Conservation (phyloP, 768 basidiomycete species). For the Trametes punicea region DNA sequence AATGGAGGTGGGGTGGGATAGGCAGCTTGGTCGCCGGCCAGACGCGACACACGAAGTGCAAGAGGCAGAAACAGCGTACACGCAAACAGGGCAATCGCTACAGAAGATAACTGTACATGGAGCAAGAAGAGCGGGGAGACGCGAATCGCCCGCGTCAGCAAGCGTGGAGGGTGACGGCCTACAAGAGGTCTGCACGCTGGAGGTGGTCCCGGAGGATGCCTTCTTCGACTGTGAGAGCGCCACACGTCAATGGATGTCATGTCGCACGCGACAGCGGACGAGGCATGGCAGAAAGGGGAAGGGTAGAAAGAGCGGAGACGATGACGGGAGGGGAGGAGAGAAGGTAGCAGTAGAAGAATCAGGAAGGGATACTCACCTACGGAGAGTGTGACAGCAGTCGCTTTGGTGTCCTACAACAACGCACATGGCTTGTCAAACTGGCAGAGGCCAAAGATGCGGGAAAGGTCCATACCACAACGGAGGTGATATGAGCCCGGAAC, state of each 20-base stretch:
- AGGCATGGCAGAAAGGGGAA: neutral
- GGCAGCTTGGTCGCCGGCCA: neutral
- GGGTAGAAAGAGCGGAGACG: slow-evolving; percentile 4
- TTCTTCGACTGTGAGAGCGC: slow-evolving; percentile 52
- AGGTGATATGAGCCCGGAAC: slow-evolving; percentile 72
- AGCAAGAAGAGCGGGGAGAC: neutral
- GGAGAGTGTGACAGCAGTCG: slow-evolving; percentile 67
- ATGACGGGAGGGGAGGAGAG: neutral
- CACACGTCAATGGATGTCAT: slow-evolving; percentile 3
- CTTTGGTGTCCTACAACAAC: slow-evolving; percentile 59
- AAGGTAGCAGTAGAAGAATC: neutral
- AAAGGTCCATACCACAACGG: slow-evolving; percentile 60
- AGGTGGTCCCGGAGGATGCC: slow-evolving; percentile 70
- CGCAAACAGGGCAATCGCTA: neutral
- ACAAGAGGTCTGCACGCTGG: slow-evolving; percentile 67
- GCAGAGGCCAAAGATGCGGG: neutral
- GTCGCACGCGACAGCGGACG: slow-evolving; percentile 1
- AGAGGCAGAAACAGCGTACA: neutral
- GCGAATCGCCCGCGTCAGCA: neutral
- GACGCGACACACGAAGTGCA: neutral
- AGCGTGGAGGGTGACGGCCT: neutral
- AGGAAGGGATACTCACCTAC: slow-evolving; percentile 46
- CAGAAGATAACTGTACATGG: neutral
- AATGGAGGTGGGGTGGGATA: neutral
- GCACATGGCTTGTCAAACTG: slow-evolving; percentile 8